Evolutionary conservation across 176 grass and related monocot genomes (phyloP).

Genomic region (Thalia dealbata): DNA sequence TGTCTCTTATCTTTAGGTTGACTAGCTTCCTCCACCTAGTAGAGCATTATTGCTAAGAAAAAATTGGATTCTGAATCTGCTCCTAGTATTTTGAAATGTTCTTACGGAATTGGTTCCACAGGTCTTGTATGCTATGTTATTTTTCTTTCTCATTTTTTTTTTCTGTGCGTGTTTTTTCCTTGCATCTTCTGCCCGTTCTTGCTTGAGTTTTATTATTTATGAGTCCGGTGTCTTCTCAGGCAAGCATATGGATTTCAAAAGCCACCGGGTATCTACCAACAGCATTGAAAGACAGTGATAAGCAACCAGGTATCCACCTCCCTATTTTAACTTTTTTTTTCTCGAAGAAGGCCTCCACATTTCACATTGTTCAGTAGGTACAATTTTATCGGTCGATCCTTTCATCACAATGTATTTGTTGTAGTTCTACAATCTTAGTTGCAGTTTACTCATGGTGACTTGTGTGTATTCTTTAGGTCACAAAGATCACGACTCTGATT

Average conservation of each 20-base stretch:
- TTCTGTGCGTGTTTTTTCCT: neutral
- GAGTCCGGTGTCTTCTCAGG: neutral
- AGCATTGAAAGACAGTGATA: neutral
- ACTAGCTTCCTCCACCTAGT: too few species aligned
- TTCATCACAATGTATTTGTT: too few species aligned
- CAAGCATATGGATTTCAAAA: conserved; percentile 2
- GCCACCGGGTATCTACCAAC: neutral
- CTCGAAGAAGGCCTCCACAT: too few species aligned
- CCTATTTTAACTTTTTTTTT: too few species aligned
- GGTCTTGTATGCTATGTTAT: neutral
- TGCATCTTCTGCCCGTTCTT: neutral
- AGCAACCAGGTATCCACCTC: neutral
- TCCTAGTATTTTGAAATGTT: neutral
- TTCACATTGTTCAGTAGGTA: too few species aligned
- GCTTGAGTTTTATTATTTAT: neutral
- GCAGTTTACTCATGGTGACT: too few species aligned
- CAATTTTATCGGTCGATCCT: neutral
- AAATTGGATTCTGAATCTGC: neutral
- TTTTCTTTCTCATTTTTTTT: neutral
- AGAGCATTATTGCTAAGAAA: neutral
- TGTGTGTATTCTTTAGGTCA: conserved; percentile 32
- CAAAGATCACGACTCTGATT: conserved; percentile 83
- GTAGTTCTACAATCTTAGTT: too few species aligned
- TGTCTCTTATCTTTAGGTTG: too few species aligned
- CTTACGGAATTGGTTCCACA: neutral